Conservation (phyloP, 2,329 filamentous ascomycete species). For the Decorospora gaudefroyi region DNA sequence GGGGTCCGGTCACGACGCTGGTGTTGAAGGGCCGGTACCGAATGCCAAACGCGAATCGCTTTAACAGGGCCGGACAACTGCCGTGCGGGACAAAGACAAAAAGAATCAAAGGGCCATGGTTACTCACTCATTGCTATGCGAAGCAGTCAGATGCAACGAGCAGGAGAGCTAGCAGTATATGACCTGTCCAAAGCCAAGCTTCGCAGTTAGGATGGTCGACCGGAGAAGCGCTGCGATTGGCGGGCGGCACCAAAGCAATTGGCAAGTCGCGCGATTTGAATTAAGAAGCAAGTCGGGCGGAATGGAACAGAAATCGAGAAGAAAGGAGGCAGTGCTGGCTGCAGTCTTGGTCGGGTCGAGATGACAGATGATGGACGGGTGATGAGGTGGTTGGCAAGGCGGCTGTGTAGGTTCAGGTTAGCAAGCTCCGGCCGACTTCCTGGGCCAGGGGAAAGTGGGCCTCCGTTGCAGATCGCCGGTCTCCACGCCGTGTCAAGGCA, state of each 20-base stretch:
- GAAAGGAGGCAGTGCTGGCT: no score
- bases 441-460: no score
- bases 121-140: slow-evolving; percentile 28
- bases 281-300: no score
- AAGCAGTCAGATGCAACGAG: slow-evolving; percentile 12
- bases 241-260: slow-evolving; percentile 3
- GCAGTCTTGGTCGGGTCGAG: no score
- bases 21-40: slow-evolving; percentile 2
- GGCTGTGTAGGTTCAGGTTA: no score
- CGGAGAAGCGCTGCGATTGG: slow-evolving; percentile 7
- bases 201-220: slow-evolving; percentile 7
- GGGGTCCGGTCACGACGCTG: slow-evolving; percentile 1
- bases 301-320: no score
- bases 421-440: no score
- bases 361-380: no score
- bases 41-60: slow-evolving; percentile 13
- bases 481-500: no score
- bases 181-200: slow-evolving; percentile 13
- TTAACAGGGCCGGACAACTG: slow-evolving; percentile 10
- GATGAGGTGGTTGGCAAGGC: no score
- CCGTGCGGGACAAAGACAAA: slow-evolving; percentile 12
- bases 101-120: slow-evolving; percentile 11
- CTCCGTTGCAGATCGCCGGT: no score
- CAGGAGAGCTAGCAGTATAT: slow-evolving; percentile 17
- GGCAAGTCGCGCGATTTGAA: no score